A percentile compares a stretch with the other conserved stretches of the same genome.
Evolutionary conservation across 768 basidiomycete genomes (phyloP).

Genomic region (Mrakia gelida): DNA sequence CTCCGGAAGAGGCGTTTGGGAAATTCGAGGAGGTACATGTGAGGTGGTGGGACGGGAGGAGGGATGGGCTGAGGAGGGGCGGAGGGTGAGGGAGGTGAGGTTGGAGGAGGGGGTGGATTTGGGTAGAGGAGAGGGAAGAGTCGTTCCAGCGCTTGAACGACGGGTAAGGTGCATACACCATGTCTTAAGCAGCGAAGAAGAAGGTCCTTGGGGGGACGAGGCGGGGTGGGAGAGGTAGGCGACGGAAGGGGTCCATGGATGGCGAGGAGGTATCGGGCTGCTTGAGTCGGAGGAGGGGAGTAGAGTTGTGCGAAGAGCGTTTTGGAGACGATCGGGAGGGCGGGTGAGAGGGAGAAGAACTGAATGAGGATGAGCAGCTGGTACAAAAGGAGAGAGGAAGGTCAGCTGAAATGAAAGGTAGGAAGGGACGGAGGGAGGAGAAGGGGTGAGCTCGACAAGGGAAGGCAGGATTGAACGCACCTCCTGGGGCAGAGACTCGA

Average conservation of each 20-base stretch:
- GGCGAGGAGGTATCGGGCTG: constrained; percentile 62
- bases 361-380: constrained; percentile 79
- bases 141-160: constrained; percentile 36
- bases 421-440: not conserved
- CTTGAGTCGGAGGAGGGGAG: constrained; percentile 56
- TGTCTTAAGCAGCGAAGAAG: constrained; percentile 39
- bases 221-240: not conserved
- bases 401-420: not conserved
- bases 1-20: constrained; percentile 65
- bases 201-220: constrained; percentile 29
- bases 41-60: constrained; percentile 31
- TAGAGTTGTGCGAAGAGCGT: constrained; percentile 56
- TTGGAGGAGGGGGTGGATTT: constrained; percentile 29
- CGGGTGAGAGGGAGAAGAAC: constrained; percentile 60
- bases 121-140: constrained; percentile 53
- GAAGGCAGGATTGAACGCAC: not conserved
- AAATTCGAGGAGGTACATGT: constrained; percentile 46
- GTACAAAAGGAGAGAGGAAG: not conserved
- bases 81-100: constrained; percentile 41
- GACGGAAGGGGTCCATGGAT: constrained; percentile 36
- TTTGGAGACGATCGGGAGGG: constrained; percentile 59
- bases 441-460: not conserved
- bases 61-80: constrained; percentile 51
- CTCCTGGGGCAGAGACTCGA: constrained; percentile 24
- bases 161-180: constrained; percentile 39